Evolutionary conservation across 768 basidiomycete species (phyloP).

Genomic region (Termitomyces sp.): DNA sequence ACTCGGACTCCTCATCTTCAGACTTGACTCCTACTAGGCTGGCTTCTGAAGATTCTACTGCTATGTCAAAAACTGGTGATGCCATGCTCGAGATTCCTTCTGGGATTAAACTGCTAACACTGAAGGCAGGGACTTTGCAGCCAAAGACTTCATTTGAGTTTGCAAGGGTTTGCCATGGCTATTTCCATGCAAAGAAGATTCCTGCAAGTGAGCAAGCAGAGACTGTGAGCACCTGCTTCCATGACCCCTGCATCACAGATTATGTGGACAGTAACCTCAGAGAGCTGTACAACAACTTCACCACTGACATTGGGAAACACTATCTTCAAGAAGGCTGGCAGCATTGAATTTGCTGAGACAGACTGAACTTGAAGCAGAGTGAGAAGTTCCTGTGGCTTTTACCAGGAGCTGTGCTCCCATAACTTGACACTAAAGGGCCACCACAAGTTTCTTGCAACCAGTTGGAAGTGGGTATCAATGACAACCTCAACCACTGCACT

Average conservation of each 20-base stretch:
- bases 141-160: neutral
- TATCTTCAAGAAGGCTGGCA: too few relatives aligned
- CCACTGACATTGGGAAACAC: too few relatives aligned
- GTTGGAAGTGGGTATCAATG: neutral
- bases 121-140: neutral
- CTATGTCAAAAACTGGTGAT: neutral
- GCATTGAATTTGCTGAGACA: neutral
- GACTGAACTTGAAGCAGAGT: neutral
- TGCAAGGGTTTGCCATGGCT: neutral
- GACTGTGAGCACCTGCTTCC: neutral
- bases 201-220: neutral
- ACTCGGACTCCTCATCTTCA: too few relatives aligned
- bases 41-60: too few relatives aligned
- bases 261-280: neutral
- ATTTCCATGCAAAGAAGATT: neutral
- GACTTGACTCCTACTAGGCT: too few relatives aligned
- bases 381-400: neutral
- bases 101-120: neutral
- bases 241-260: neutral
- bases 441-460: neutral
- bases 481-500: neutral
- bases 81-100: neutral
- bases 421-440: neutral
- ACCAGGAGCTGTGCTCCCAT: neutral
- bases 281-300: neutral